Base-by-base conservation (phyloP, 768 basidiomycete species). In the Suillus sp. region DNA sequence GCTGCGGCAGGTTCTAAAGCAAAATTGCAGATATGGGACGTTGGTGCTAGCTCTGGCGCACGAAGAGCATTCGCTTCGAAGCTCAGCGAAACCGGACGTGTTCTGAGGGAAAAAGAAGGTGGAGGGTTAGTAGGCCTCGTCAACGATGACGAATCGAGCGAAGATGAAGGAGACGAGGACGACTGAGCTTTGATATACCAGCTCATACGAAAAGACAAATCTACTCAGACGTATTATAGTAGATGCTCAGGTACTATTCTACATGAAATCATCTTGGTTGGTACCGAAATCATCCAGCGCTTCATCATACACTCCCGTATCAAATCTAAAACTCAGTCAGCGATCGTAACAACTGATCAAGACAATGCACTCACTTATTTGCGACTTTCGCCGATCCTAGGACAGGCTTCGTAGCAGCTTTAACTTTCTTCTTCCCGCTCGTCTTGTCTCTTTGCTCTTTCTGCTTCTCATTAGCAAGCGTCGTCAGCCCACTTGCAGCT, bases 1-100 rank as follows among this genome's bases (percentile, higher is more conserved):
- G 96, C 96, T 3, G 95, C 95, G 3, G 96, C 92, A 35, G 97
- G 97, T 14, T 96, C 94, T 2, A 92, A 94, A 71, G 96, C 93
- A 1, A 95, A 91, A 72, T 75, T 99, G 7, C 96, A 99, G 74
- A 81, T 99, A 18, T 99, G 96, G 96, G 96, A 99, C 70, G 84
- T 96, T 45, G 92, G 88, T 11, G 84, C 92, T 5, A 98, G 93
- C 72, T 77, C 81, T 20, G 92, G 92, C 30, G 93, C 87, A 11
- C 82, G 95, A 55, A 93, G 92, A 71, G 89, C 89, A 0, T 95
- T 99, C 61, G 89, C 86, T 0, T 77, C 83, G 8, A 93, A 96
- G 75, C 78, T 99, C 37, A 80, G 83, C 20, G 85, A 86, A 65
- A 88, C 89, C 3, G 94, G 94, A 0, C 84, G 82, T 67, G 80